Evolutionary conservation across 305 asterid species (phyloP).

Genomic region (Plantago coronopus): DNA sequence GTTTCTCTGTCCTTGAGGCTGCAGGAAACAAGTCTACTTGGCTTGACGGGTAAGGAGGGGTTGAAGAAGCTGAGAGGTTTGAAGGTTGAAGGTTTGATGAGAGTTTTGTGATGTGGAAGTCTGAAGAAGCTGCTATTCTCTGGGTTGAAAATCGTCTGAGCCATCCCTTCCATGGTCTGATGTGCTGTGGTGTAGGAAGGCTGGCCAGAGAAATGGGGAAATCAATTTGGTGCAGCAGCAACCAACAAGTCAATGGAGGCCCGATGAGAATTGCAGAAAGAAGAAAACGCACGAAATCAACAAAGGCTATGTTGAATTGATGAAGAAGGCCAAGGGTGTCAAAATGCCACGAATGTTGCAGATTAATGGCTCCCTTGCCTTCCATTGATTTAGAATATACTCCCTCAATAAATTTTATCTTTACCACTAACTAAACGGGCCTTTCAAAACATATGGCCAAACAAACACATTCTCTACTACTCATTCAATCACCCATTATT

Average conservation of each 20-base stretch:
- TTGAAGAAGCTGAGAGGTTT: slow-evolving; percentile 31
- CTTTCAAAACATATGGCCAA: no score
- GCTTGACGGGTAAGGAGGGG: slow-evolving; percentile 31
- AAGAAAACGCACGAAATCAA: background rate
- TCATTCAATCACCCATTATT: no score
- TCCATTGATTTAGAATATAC: slow-evolving; percentile 5
- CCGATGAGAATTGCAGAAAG: background rate
- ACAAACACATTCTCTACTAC: no score
- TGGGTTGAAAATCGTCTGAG: slow-evolving; percentile 44
- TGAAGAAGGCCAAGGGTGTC: background rate
- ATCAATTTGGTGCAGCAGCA: background rate
- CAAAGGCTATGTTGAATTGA: no score
- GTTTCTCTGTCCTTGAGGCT: slow-evolving; percentile 59
- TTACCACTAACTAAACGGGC: no score
- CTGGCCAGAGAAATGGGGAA: background rate
- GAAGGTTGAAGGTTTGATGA: slow-evolving; percentile 35
- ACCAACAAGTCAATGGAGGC: background rate
- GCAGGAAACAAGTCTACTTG: slow-evolving; percentile 56
- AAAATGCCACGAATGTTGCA: background rate
- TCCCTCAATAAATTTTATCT: no score
- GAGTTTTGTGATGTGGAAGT: slow-evolving; percentile 25
- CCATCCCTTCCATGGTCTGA: slow-evolving; percentile 27
- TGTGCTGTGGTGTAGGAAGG: background rate
- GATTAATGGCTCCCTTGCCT: slow-evolving; percentile 8
- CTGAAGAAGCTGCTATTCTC: slow-evolving; percentile 33